Conservation (phyloP, 140 eudicot genomes). For the Anethum foeniculum region DNA sequence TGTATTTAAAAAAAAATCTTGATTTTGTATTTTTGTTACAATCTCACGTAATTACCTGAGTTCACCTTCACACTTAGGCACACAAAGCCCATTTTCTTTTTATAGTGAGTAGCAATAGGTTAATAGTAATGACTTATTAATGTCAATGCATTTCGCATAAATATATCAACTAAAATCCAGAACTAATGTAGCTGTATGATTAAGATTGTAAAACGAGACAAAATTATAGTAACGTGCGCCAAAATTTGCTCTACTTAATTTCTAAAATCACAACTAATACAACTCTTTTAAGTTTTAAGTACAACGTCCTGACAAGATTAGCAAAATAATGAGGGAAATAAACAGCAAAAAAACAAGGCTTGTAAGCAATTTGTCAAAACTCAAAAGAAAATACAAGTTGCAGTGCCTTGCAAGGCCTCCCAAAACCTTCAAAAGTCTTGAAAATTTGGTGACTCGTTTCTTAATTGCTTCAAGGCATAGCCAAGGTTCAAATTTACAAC, state of each 20-base stretch:
- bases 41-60: no score
- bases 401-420: conserved; percentile 4
- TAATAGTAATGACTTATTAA: no score
- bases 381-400: not conserved
- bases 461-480: not conserved
- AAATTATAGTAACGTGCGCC: not conserved
- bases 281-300: not conserved
- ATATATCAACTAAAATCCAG: no score
- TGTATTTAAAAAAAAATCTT: no score
- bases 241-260: not conserved
- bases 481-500: not conserved
- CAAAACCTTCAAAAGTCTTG: not conserved
- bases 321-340: not conserved
- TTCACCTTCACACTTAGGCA: no score
- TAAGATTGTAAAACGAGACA: not conserved
- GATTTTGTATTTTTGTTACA: no score
- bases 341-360: not conserved
- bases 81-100: no score
- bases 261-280: not conserved
- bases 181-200: no score
- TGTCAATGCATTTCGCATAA: no score
- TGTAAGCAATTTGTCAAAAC: not conserved
- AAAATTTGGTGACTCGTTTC: not conserved
- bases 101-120: no score
- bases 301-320: not conserved